These are phyloP conservation scores for Lanzia echinophila DNA, from an alignment of 2,329 filamentous ascomycete genomes.

Conservation along the genomic window DNA sequence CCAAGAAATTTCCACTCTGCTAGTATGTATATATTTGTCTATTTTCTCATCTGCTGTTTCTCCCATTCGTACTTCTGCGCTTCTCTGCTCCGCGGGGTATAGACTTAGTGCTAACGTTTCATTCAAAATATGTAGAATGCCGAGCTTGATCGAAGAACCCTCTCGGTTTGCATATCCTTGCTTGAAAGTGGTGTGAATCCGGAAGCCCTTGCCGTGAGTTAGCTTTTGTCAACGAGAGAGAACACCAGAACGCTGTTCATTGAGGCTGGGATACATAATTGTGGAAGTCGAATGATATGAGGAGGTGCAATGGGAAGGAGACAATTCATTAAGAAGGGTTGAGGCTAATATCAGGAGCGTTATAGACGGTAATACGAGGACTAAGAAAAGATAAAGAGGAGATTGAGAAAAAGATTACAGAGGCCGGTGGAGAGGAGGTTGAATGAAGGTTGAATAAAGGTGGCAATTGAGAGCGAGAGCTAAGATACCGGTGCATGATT, in stretches of 20 bases:
- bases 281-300: slow-evolving; percentile 27
- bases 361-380: background rate
- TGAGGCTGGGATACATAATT: slow-evolving; percentile 15
- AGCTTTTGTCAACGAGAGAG: background rate
- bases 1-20: slow-evolving; percentile 78
- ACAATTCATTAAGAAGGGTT: background rate
- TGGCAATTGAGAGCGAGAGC: background rate
- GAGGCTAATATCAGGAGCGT: background rate
- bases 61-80: background rate
- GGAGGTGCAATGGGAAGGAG: background rate
- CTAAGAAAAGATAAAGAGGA: background rate
- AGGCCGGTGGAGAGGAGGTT: background rate
- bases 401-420: background rate
- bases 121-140: too few relatives aligned
- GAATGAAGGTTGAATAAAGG: background rate
- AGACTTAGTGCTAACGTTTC: too few relatives aligned
- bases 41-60: background rate
- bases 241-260: background rate
- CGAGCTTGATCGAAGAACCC: slow-evolving; percentile 78
- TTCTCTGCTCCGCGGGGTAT: too few relatives aligned
- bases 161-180: slow-evolving; percentile 92
- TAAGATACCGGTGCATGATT: background rate
- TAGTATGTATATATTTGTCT: too few relatives aligned
- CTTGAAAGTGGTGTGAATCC: slow-evolving; percentile 97
- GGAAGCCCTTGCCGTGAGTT: slow-evolving; percentile 80